Evolutionary conservation across 2,329 filamentous ascomycete genomes (phyloP).

Genomic region (Botrytis fragariae): DNA sequence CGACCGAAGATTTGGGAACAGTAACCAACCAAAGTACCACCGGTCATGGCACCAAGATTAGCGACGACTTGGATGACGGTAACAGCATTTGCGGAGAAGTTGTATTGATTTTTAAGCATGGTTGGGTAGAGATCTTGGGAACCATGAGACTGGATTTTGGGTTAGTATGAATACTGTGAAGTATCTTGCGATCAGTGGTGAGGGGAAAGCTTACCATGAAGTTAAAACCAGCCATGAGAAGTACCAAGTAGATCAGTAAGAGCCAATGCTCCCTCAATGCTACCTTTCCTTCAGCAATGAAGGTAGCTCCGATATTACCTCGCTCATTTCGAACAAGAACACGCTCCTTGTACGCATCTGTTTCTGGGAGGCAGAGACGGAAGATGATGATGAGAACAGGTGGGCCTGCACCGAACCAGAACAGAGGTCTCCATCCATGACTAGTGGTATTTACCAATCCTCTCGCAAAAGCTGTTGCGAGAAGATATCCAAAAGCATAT

Average conservation of each 20-base stretch:
- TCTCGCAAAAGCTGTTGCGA: constrained; percentile 66
- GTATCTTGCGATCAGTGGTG: not conserved
- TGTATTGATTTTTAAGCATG: constrained; percentile 56
- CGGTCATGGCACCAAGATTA: constrained; percentile 67
- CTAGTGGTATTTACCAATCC: constrained; percentile 73
- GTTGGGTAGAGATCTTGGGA: constrained; percentile 57
- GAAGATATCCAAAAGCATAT: constrained; percentile 76
- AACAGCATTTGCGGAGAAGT: constrained; percentile 43
- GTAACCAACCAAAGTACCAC: constrained; percentile 67
- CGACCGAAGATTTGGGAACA: constrained; percentile 67
- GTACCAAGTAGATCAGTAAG: constrained; percentile 74
- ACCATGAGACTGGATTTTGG: constrained; percentile 37
- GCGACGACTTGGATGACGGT: constrained; percentile 71
- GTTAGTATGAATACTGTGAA: not conserved
- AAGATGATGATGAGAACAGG: constrained; percentile 78
- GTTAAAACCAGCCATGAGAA: constrained; percentile 89
- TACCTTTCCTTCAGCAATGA: constrained; percentile 73
- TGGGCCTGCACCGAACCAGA: constrained; percentile 83
- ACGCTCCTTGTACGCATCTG: constrained; percentile 66
- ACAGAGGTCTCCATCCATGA: constrained; percentile 80
- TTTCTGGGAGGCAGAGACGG: constrained; percentile 77
- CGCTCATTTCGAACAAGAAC: constrained; percentile 59
- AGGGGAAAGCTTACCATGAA: constrained; percentile 73
- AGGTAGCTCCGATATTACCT: constrained; percentile 62
- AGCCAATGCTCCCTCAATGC: constrained; percentile 79